Evolutionary conservation across 2,329 filamentous ascomycete species (phyloP).

Genomic region (Fusarium sp.): DNA sequence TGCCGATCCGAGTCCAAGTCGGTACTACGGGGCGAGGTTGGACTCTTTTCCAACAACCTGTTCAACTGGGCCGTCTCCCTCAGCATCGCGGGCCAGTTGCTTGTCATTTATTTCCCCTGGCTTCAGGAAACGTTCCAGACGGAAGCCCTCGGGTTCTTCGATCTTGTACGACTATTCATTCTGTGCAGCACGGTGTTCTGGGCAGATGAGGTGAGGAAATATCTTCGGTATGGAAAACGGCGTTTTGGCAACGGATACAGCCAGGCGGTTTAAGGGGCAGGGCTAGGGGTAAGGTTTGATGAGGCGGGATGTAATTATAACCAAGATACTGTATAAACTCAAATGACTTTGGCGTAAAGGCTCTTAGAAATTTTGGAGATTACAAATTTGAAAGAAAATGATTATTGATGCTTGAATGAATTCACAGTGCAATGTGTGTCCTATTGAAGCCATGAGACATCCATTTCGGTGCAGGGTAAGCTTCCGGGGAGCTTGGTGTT

Average conservation of each 20-base stretch:
- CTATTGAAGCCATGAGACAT: neutral
- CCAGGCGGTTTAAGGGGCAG: conserved; percentile 66
- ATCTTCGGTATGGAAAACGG: conserved; percentile 70
- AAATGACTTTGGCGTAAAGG: conserved; percentile 32
- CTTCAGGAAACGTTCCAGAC: conserved; percentile 97
- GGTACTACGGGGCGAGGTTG: conserved; percentile 85
- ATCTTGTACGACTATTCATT: conserved; percentile 78
- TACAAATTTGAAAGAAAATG: neutral
- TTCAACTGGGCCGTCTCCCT: conserved; percentile 97
- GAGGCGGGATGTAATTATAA: conserved; percentile 23
- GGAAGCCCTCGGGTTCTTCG: conserved; percentile 80
- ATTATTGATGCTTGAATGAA: neutral
- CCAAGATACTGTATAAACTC: conserved; percentile 25
- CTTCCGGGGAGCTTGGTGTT: neutral
- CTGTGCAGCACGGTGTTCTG: conserved; percentile 94
- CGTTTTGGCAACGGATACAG: conserved; percentile 72
- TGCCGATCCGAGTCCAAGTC: conserved; percentile 94
- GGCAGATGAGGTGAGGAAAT: conserved; percentile 93
- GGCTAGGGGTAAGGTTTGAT: neutral
- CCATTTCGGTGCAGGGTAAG: conserved; percentile 33
- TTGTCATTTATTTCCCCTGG: conserved; percentile 95
- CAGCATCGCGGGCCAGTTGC: conserved; percentile 84
- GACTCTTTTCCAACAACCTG: conserved; percentile 86
- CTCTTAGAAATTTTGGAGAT: neutral
- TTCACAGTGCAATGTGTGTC: neutral